Base-by-base conservation (phyloP, 257 asterid genomes). In the Solanum virginianum region DNA sequence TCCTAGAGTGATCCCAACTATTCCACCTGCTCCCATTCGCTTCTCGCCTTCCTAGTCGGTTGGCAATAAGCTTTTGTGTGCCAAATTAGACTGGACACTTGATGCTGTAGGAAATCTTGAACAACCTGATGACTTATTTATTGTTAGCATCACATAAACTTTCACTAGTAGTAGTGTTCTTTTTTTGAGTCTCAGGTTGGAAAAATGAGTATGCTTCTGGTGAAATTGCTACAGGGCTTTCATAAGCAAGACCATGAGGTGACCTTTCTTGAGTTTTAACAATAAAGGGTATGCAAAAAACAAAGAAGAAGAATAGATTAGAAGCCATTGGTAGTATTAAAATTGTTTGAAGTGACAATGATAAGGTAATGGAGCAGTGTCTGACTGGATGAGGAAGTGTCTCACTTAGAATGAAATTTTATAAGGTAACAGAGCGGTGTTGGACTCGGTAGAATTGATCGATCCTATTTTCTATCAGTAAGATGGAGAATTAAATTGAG, bases 191-290 rank as follows among this genome's bases (percentile, higher is more conserved):
- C 16, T 89, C 85, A 26, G 93, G 90, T 77, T 89, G 85, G 65
- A 91, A 91, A 55, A 88, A 91, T 1, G 86, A 88, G 57, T 88
- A 91, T 36, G 91, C 91, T 54, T 90, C 88, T 10, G 92, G 93
- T 53, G 91, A 83, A 81, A 91, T 45, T 55, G 91, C 89, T 11
- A 84, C 1, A 8, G 93, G 93, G 57, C 79, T 86, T 84, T 86
- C 89, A 63, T 83, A 56, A 22, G 39, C 84, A 51, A 89, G 85
- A 9, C 90, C 92, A 10, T 91, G 92, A 2, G 92, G 93, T 18
- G 92, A 83, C 57, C 92, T 85, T 36, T 84, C 92, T 53, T 89
- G 86, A 66, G 90, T 89, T 85, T 53, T 83, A 32, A 84, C 69
- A 45, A 68, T 39, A 55, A 84, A 69, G 29, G 85, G 39, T 59